These are phyloP conservation scores for Anisodus acutangulus DNA, from an alignment of 257 asterid species.

Conservation along the genomic window DNA sequence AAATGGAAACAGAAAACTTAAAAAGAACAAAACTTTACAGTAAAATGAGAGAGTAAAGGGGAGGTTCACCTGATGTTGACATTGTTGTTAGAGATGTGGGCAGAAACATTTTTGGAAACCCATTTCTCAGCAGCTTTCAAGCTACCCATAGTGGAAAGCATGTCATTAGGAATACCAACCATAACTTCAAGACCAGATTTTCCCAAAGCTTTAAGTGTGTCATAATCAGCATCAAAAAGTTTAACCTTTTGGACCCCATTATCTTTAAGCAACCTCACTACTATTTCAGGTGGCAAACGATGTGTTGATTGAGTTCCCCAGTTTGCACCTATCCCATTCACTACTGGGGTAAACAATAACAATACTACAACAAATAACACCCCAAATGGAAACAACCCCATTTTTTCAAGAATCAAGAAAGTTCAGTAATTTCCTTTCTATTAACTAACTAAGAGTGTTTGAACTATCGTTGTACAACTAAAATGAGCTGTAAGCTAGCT, in stretches of 20 bases:
- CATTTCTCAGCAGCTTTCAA: constrained; percentile 77
- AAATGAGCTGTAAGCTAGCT: constrained; percentile 22
- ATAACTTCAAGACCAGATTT: constrained; percentile 79
- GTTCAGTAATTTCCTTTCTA: background rate
- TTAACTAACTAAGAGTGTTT: background rate
- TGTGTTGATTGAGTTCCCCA: constrained; percentile 89
- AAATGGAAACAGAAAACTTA: constrained; percentile 10
- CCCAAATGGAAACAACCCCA: constrained; percentile 36
- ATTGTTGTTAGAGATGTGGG: constrained; percentile 49
- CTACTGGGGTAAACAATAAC: constrained; percentile 39
- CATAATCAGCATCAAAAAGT: constrained; percentile 85
- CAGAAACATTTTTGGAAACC: constrained; percentile 76
- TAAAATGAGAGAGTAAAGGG: background rate
- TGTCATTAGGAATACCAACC: constrained; percentile 94
- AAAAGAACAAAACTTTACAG: background rate
- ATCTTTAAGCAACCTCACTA: constrained; percentile 76
- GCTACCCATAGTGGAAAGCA: constrained; percentile 62
- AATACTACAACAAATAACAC: constrained; percentile 28
- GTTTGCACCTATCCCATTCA: constrained; percentile 76
- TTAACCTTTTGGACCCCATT: constrained; percentile 83
- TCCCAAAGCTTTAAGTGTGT: constrained; percentile 69
- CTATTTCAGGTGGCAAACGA: constrained; percentile 60
- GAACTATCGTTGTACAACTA: background rate
- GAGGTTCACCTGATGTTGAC: constrained; percentile 71
- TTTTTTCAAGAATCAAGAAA: background rate